These are phyloP conservation scores for Fragaria vesca DNA, from an alignment of 306 rosid genomes.

Conservation along the genomic window DNA sequence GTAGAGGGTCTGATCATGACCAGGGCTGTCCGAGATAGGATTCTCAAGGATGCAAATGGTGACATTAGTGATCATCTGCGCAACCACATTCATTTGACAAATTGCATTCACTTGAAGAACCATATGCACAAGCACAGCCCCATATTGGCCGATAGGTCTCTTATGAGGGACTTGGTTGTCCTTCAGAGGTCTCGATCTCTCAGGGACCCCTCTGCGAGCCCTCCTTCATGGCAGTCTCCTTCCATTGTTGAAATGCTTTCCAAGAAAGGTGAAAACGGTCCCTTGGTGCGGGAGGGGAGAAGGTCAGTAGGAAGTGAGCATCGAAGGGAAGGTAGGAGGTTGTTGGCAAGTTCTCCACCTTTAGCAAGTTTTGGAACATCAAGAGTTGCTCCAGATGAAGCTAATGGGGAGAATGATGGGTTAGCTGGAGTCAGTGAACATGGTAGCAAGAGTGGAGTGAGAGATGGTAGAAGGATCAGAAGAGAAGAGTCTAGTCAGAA, in stretches of 20 bases:
- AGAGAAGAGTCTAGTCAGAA: constrained; percentile 72
- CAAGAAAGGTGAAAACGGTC: constrained; percentile 63
- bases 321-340: constrained; percentile 62
- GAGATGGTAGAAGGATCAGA: constrained; percentile 58
- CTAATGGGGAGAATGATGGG: constrained; percentile 45
- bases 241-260: constrained; percentile 70
- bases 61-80: constrained; percentile 92
- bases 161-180: constrained; percentile 89
- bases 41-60: constrained; percentile 98
- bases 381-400: constrained; percentile 73
- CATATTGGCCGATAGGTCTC: constrained; percentile 78
- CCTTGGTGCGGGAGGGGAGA: constrained; percentile 60
- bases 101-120: constrained; percentile 98
- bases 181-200: constrained; percentile 89
- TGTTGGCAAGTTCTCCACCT: constrained; percentile 71
- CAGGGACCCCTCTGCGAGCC: constrained; percentile 97
- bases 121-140: constrained; percentile 99
- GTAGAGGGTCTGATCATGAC: constrained; percentile 79
- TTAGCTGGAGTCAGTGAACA: constrained; percentile 48
- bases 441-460: constrained; percentile 59
- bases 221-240: constrained; percentile 91
- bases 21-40: constrained; percentile 82
- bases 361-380: constrained; percentile 53
- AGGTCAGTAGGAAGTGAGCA: constrained; percentile 68
- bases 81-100: constrained; percentile 94